phyloP scores from a whole-genome alignment of 2,329 filamentous ascomycete species.

The Corinectria fuckeliana region DNA sequence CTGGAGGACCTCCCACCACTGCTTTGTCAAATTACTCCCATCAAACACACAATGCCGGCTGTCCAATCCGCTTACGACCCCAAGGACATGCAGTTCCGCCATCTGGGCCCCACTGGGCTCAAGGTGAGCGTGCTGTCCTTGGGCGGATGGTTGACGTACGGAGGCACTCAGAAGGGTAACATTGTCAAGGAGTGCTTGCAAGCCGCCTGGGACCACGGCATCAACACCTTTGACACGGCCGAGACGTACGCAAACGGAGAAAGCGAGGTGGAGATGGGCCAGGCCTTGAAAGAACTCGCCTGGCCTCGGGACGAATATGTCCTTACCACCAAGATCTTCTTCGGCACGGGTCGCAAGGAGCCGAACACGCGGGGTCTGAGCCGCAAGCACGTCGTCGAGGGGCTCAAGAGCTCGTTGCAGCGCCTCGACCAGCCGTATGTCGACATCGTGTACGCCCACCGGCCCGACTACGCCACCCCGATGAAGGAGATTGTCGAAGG shows the following conservation, averaged over 20 bases:
- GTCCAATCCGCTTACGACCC: slow-evolving; percentile 34
- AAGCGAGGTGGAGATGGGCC: slow-evolving; percentile 68
- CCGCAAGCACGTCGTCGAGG: slow-evolving; percentile 70
- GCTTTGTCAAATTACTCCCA: no score
- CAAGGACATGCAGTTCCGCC: slow-evolving; percentile 39
- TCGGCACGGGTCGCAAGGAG: slow-evolving; percentile 39
- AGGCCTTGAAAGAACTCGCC: slow-evolving; percentile 61
- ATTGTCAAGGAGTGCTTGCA: slow-evolving; percentile 65
- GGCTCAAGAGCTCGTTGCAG: slow-evolving; percentile 34
- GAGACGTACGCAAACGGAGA: slow-evolving; percentile 65
- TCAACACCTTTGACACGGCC: slow-evolving; percentile 68
- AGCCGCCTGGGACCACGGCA: slow-evolving; percentile 63
- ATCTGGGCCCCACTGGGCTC: slow-evolving; percentile 35
- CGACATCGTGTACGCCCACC: slow-evolving; percentile 37
- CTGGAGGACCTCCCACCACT: no score
- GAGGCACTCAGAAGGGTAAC: slow-evolving; percentile 66
- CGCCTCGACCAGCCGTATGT: slow-evolving; percentile 37
- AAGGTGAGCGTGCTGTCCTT: slow-evolving; percentile 38
- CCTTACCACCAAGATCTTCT: slow-evolving; percentile 52
- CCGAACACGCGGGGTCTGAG: slow-evolving; percentile 68
- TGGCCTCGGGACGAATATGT: slow-evolving; percentile 68
- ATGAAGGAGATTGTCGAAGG: slow-evolving; percentile 39
- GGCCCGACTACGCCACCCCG: slow-evolving; percentile 34
- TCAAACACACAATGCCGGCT: slow-evolving; percentile 14
- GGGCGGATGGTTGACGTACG: slow-evolving; percentile 37